These are phyloP conservation scores for Saksenaea oblongispora DNA, from an alignment of 371 early-diverging fungal genomes.

Conservation along the genomic window DNA sequence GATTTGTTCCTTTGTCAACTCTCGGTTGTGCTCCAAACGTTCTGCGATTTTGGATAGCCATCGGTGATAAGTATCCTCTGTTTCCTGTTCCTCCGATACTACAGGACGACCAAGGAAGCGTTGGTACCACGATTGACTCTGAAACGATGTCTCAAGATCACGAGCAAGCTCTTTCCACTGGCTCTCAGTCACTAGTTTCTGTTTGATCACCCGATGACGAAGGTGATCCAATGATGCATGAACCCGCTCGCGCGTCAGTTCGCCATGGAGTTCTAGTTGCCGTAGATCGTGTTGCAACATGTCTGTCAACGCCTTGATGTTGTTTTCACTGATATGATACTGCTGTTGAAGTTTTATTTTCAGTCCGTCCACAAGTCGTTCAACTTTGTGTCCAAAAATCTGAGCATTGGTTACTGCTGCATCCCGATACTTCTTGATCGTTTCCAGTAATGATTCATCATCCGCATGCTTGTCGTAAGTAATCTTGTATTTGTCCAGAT, in stretches of 20 bases:
- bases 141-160: conserved; percentile 29
- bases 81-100: conserved; percentile 10
- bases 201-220: conserved; percentile 22
- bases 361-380: conserved; percentile 29
- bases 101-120: conserved; percentile 18
- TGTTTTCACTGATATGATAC: conserved; percentile 24
- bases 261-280: conserved; percentile 37
- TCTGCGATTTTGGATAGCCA: conserved; percentile 32
- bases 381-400: conserved; percentile 32
- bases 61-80: conserved; percentile 28
- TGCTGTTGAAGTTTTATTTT: conserved; percentile 35
- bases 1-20: conserved; percentile 36
- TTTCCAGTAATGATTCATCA: conserved; percentile 22
- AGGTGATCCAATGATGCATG: conserved; percentile 32
- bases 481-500: conserved; percentile 42
- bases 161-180: conserved; percentile 36
- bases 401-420: conserved; percentile 33
- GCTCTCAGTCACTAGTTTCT: conserved; percentile 33
- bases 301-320: conserved; percentile 21
- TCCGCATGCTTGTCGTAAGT: conserved; percentile 27
- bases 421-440: conserved; percentile 38
- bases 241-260: conserved; percentile 32
- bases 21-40: conserved; percentile 28
- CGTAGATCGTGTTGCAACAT: conserved; percentile 37
- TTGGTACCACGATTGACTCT: conserved; percentile 29